Percentiles rank a stretch among this genome's conserved stretches.
These are phyloP conservation scores for Suillus bovinus DNA, from an alignment of 768 basidiomycete species.

Conservation along the genomic window DNA sequence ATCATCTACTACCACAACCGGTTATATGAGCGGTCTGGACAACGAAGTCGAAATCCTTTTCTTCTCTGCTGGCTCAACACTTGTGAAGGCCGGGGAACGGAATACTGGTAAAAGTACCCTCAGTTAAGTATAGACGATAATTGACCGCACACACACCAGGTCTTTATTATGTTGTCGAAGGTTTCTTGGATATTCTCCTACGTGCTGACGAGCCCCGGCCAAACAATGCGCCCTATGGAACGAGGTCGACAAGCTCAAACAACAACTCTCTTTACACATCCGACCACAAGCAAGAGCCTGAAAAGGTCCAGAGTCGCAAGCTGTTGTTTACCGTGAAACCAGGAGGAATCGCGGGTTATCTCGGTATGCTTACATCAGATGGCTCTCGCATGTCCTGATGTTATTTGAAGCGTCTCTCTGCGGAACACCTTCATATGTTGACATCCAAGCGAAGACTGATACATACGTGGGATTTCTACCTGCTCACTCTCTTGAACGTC, in stretches of 20 bases:
- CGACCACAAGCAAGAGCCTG: constrained; percentile 30
- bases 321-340: constrained; percentile 94
- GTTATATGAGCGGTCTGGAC: constrained; percentile 80
- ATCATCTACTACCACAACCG: constrained; percentile 51
- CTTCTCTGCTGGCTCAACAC: constrained; percentile 81
- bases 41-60: constrained; percentile 97
- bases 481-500: constrained; percentile 80
- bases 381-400: not conserved
- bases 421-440: constrained; percentile 91
- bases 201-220: constrained; percentile 43
- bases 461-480: constrained; percentile 97
- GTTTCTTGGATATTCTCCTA: constrained; percentile 89
- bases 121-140: constrained; percentile 11
- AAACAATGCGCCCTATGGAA: constrained; percentile 14
- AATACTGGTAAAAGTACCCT: constrained; percentile 64
- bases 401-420: constrained; percentile 73
- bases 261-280: constrained; percentile 40
- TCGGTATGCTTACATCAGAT: constrained; percentile 52
- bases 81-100: constrained; percentile 88
- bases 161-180: constrained; percentile 93
- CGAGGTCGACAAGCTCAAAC: constrained; percentile 25
- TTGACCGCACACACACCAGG: constrained; percentile 39
- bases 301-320: constrained; percentile 49
- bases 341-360: constrained; percentile 96
- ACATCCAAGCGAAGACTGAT: constrained; percentile 96